These are phyloP conservation scores for Candida chauliodis DNA, from an alignment of 805 yeast species.

Conservation along the genomic window DNA sequence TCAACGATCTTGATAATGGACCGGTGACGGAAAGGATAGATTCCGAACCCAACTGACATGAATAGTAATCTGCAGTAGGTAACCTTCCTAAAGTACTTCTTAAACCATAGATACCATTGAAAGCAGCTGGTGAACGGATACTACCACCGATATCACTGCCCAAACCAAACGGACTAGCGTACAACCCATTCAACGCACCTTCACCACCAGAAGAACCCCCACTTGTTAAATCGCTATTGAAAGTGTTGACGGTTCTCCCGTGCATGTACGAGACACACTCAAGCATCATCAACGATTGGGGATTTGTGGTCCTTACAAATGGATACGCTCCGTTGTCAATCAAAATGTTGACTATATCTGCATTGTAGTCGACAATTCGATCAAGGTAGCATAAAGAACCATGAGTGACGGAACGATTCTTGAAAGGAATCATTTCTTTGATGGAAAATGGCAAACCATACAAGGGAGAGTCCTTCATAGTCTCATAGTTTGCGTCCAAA, in stretches of 20 bases:
- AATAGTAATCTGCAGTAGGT: slow-evolving; percentile 16
- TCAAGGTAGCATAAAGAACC: slow-evolving; percentile 18
- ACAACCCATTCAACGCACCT: slow-evolving; percentile 19
- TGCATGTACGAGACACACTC: slow-evolving; percentile 17
- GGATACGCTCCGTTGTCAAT: slow-evolving; percentile 17
- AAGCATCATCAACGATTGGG: slow-evolving; percentile 21
- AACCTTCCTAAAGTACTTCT: slow-evolving; percentile 19
- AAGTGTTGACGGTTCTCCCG: slow-evolving; percentile 20
- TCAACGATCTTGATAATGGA: slow-evolving; percentile 30
- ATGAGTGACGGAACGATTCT: slow-evolving; percentile 15
- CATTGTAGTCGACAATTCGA: slow-evolving; percentile 17
- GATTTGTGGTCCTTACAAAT: slow-evolving; percentile 20
- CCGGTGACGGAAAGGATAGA: slow-evolving; percentile 28
- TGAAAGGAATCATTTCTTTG: slow-evolving; percentile 20
- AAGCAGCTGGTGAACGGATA: slow-evolving; percentile 20
- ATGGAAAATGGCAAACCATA: slow-evolving; percentile 22
- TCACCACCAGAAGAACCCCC: slow-evolving; percentile 28
- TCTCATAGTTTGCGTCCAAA: slow-evolving; percentile 15
- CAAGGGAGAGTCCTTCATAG: slow-evolving; percentile 11
- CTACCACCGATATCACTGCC: slow-evolving; percentile 27
- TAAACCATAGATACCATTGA: slow-evolving; percentile 21
- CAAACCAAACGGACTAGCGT: slow-evolving; percentile 19
- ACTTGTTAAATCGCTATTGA: slow-evolving; percentile 16
- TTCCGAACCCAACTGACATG: slow-evolving; percentile 21
- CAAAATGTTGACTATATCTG: slow-evolving; percentile 15